phyloP scores from a whole-genome alignment of 495 filamentous ascomycete genomes.

The Letharia columbiana region DNA sequence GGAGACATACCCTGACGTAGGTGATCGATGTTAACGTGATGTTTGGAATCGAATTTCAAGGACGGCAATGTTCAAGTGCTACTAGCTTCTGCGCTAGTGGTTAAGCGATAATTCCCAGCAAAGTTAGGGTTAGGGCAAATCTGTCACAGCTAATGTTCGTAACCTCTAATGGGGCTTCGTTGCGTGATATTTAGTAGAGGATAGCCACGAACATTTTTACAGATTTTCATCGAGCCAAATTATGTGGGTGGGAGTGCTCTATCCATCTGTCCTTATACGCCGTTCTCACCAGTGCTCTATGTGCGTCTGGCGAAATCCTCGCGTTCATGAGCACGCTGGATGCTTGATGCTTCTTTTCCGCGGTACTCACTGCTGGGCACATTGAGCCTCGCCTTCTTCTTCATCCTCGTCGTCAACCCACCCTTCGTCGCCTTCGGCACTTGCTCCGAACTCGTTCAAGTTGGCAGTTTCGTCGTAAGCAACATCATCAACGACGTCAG shows the following conservation, averaged over 20 bases:
- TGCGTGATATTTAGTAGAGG: too few relatives aligned
- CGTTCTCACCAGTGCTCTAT: not conserved
- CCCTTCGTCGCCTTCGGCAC: conserved; percentile 61
- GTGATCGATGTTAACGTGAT: not conserved
- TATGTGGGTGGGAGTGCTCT: not conserved
- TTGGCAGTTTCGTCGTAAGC: conserved; percentile 71
- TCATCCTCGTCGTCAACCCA: conserved; percentile 71
- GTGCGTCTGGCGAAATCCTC: not conserved
- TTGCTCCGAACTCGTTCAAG: conserved; percentile 68
- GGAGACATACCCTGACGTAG: conserved; percentile 13
- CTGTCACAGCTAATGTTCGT: too few relatives aligned
- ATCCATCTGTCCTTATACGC: not conserved
- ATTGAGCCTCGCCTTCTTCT: conserved; percentile 59
- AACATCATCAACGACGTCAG: conserved; percentile 76
- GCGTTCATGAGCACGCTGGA: conserved; percentile 2
- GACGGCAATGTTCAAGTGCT: conserved; percentile 3
- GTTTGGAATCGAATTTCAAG: conserved; percentile 2
- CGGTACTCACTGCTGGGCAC: conserved; percentile 68
- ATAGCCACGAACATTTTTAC: not conserved
- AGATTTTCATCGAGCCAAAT: not conserved
- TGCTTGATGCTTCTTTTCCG: not conserved
- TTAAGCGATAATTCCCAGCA: not conserved
- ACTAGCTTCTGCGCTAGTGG: not conserved
- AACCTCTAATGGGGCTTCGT: too few relatives aligned
- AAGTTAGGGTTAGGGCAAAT: not conserved